Conservation (phyloP, 148 eudicot genomes). For the Rhododendron henanense region DNA sequence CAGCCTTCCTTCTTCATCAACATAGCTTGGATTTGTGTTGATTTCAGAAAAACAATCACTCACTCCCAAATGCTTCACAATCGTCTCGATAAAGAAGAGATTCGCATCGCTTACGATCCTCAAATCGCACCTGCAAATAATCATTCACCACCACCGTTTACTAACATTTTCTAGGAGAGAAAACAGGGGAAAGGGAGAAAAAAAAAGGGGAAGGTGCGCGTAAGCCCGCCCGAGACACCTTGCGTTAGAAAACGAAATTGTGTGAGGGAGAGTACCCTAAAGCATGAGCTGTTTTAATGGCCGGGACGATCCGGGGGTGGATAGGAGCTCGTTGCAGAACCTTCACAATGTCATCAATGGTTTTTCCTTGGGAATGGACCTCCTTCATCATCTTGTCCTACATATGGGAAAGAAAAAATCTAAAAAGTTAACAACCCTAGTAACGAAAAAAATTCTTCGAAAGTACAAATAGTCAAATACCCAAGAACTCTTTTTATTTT, state of each 20-base stretch:
- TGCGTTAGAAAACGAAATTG: background rate
- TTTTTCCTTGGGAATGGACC: constrained; percentile 42
- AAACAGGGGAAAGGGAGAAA: constrained; percentile 1
- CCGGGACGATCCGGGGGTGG: constrained; percentile 58
- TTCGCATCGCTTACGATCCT: constrained; percentile 86
- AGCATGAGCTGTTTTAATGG: constrained; percentile 73
- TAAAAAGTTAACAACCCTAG: background rate
- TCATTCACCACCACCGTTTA: background rate
- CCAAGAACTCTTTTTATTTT: too few species aligned
- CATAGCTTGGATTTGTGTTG: constrained; percentile 62
- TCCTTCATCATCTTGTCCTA: background rate
- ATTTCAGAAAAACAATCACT: constrained; percentile 64
- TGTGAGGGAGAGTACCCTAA: constrained; percentile 46
- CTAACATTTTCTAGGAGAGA: background rate
- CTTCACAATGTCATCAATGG: constrained; percentile 44
- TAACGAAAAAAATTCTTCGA: too few species aligned
- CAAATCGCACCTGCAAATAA: constrained; percentile 65
- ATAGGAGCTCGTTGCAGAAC: constrained; percentile 53
- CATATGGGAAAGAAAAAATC: background rate
- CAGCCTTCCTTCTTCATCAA: constrained; percentile 58
- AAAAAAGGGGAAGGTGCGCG: too few species aligned
- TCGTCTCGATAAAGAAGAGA: constrained; percentile 62
- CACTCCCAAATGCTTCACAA: constrained; percentile 56
- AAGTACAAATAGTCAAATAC: too few species aligned
- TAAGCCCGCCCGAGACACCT: too few species aligned